phyloP scores from a whole-genome alignment of 1,284 basidiomycete genomes.

The Chiua sp. region DNA sequence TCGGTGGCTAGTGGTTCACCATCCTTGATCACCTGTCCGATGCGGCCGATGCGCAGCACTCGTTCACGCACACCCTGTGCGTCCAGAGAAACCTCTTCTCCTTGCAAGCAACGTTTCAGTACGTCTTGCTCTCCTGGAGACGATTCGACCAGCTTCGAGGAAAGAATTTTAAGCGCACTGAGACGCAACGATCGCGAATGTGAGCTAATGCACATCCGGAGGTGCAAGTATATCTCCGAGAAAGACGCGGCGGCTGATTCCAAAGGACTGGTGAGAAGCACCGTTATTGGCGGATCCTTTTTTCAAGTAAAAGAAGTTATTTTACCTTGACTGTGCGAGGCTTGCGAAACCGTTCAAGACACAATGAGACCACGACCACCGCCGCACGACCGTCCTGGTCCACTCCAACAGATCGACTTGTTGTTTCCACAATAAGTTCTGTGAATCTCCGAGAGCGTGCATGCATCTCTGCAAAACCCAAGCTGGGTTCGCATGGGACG shows the following conservation, averaged over 20 bases:
- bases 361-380: constrained; percentile 64
- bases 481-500: constrained; percentile 47
- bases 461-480: constrained; percentile 59
- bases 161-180: constrained; percentile 58
- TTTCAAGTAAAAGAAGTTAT: not conserved
- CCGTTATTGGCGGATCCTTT: not conserved
- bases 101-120: constrained; percentile 68
- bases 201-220: constrained; percentile 57
- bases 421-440: constrained; percentile 46
- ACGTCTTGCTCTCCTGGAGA: constrained; percentile 57
- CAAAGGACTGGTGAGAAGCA: constrained; percentile 16
- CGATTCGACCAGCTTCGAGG: constrained; percentile 46
- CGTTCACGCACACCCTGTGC: constrained; percentile 84
- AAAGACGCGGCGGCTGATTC: constrained; percentile 40
- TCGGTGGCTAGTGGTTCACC: constrained; percentile 59
- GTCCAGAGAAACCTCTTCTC: constrained; percentile 77
- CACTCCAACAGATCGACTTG: constrained; percentile 51
- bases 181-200: constrained; percentile 64
- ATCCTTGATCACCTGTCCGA: constrained; percentile 59
- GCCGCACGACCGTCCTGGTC: constrained; percentile 48
- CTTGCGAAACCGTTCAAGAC: constrained; percentile 59
- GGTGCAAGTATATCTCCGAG: constrained; percentile 50
- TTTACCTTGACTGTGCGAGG: constrained; percentile 57
- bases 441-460: constrained; percentile 47
- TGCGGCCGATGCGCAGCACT: constrained; percentile 70